phyloP scores from a whole-genome alignment of 2,329 filamentous ascomycete genomes.

The Phyllosticta citriasiana region DNA sequence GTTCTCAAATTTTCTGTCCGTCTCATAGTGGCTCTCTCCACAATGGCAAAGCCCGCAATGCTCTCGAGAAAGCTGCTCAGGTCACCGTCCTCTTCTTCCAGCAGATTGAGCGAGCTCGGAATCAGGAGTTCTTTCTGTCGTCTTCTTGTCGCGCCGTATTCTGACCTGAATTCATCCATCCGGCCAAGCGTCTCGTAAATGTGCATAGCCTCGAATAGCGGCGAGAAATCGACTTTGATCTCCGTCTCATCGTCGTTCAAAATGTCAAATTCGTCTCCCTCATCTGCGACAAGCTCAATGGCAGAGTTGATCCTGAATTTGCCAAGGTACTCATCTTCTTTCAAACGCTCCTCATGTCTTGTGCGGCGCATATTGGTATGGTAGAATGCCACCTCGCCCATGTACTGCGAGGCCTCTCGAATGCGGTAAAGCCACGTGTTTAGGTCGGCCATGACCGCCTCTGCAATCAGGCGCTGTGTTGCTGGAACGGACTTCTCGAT shows the following conservation, averaged over 20 bases:
- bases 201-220: slow-evolving; percentile 87
- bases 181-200: slow-evolving; percentile 93
- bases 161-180: slow-evolving; percentile 77
- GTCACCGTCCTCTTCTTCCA: slow-evolving; percentile 73
- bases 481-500: slow-evolving; percentile 93
- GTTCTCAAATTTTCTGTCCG: slow-evolving; percentile 75
- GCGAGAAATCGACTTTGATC: slow-evolving; percentile 86
- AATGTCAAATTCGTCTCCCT: slow-evolving; percentile 90
- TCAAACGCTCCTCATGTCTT: slow-evolving; percentile 72
- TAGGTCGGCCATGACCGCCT: slow-evolving; percentile 92
- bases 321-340: slow-evolving; percentile 62
- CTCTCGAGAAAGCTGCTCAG: slow-evolving; percentile 88
- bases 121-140: slow-evolving; percentile 87
- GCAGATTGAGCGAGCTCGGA: slow-evolving; percentile 62
- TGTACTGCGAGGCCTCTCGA: slow-evolving; percentile 87
- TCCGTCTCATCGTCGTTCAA: slow-evolving; percentile 76
- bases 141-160: slow-evolving; percentile 85
- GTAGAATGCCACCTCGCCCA: slow-evolving; percentile 94
- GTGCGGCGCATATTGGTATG: slow-evolving; percentile 81
- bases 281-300: slow-evolving; percentile 89
- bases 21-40: slow-evolving; percentile 88
- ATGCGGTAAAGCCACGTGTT: slow-evolving; percentile 96
- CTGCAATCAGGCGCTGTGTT: slow-evolving; percentile 85
- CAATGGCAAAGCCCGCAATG: slow-evolving; percentile 91
- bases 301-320: slow-evolving; percentile 92